These are phyloP conservation scores for Colletotrichum kahawae DNA, from an alignment of 2,329 filamentous ascomycete genomes.

Conservation along the genomic window DNA sequence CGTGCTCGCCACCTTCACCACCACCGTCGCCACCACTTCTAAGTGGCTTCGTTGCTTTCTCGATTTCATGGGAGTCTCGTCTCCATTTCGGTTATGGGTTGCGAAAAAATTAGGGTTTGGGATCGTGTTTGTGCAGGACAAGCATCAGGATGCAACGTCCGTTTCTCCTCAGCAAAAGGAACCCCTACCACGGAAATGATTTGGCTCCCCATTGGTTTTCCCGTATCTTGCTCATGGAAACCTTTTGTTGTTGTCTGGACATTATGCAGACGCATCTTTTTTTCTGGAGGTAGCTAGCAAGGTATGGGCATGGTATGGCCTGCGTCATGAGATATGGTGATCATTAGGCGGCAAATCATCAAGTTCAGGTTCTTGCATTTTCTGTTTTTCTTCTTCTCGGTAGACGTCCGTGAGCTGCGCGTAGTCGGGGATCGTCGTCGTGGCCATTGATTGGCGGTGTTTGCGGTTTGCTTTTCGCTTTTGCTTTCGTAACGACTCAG, in stretches of 20 bases:
- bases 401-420: constrained; percentile 2
- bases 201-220: constrained; percentile 19
- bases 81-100: constrained; percentile 1
- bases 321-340: constrained; percentile 19
- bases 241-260: constrained; percentile 18
- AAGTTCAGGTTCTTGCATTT: background rate
- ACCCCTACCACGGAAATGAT: constrained; percentile 11
- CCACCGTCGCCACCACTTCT: constrained; percentile 38
- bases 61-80: background rate
- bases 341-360: constrained; percentile 20
- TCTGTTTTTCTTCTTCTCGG: background rate
- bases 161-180: background rate
- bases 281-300: constrained; percentile 22
- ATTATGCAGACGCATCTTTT: constrained; percentile 10
- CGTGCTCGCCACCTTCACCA: constrained; percentile 40
- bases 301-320: constrained; percentile 5
- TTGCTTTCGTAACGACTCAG: background rate
- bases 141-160: constrained; percentile 15
- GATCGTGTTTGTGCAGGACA: background rate
- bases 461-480: background rate
- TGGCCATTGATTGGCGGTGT: background rate
- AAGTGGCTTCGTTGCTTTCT: background rate
- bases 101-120: background rate
- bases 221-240: constrained; percentile 16
- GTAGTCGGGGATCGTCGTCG: background rate